These are phyloP conservation scores for Arthrobotrys musiformis DNA, from an alignment of 2,329 filamentous ascomycete species.

Conservation along the genomic window DNA sequence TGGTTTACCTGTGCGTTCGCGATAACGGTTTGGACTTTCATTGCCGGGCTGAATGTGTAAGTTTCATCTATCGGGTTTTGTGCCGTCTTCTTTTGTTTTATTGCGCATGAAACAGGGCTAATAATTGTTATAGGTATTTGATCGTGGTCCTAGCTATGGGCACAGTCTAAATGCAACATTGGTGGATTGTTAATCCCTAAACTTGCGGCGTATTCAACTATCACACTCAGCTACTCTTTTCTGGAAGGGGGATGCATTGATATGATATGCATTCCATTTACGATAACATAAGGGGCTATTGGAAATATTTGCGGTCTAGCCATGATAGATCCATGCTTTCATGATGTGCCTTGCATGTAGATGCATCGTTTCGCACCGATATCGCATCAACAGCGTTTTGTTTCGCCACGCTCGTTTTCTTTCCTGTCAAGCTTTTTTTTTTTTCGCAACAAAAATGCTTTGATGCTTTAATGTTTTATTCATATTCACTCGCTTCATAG, in stretches of 20 bases:
- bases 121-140: conserved; percentile 30
- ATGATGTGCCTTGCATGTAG: conserved; percentile 9
- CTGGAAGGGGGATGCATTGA: not conserved
- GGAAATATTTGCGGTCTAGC: not conserved
- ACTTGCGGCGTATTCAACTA: not conserved
- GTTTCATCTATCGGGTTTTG: conserved; percentile 10
- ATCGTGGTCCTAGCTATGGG: conserved; percentile 50
- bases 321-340: not conserved
- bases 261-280: not conserved
- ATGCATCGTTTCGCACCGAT: not conserved
- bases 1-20: conserved; percentile 72
- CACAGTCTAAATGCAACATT: not conserved
- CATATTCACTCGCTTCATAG: not conserved
- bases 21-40: conserved; percentile 76
- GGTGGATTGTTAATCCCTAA: not conserved
- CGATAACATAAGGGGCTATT: not conserved
- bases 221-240: not conserved
- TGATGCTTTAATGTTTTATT: not conserved
- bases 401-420: conserved; percentile 16
- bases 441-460: not conserved
- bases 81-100: not conserved
- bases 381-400: conserved; percentile 1
- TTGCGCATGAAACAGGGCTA: conserved; percentile 2
- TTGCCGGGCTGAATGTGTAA: conserved; percentile 76
- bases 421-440: too few relatives aligned